Conservation (phyloP, 2,329 filamentous ascomycete genomes). For the Diaporthe humulicola region DNA sequence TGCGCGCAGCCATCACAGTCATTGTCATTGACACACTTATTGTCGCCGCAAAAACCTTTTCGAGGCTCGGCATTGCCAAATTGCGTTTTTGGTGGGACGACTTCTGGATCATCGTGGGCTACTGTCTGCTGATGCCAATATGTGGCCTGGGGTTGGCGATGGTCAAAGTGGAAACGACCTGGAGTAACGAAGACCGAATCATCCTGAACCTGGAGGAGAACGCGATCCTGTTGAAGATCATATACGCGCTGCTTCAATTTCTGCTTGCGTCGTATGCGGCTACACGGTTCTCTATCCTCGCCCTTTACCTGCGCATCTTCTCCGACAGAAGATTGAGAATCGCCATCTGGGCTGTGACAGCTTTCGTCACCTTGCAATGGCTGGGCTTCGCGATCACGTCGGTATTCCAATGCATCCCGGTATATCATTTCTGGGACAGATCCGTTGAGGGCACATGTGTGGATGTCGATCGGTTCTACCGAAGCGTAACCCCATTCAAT, state of each 20-base stretch:
- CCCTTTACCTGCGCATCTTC: conserved; percentile 39
- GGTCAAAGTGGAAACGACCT: conserved; percentile 28
- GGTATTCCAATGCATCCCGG: conserved; percentile 26
- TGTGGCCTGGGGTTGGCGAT: conserved; percentile 34
- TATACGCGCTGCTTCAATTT: conserved; percentile 31
- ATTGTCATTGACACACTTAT: conserved; percentile 36
- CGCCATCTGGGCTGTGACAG: conserved; percentile 29
- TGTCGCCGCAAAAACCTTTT: conserved; percentile 37
- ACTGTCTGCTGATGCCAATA: conserved; percentile 34
- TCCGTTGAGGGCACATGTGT: conserved; percentile 26
- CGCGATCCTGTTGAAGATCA: conserved; percentile 33
- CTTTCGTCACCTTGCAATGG: conserved; percentile 36
- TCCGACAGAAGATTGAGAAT: neutral
- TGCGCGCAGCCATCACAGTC: conserved; percentile 19
- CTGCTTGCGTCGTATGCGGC: conserved; percentile 35
- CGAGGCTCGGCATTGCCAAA: conserved; percentile 31
- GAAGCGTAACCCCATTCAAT: conserved; percentile 37
- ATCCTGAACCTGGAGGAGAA: conserved; percentile 33
- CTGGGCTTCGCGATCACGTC: conserved; percentile 16
- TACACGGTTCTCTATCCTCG: conserved; percentile 37
- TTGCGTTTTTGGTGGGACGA: conserved; percentile 39
- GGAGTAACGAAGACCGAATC: conserved; percentile 35
- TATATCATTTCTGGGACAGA: conserved; percentile 35
- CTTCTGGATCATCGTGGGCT: conserved; percentile 38
- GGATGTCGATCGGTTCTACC: conserved; percentile 35